Conservation (phyloP, 768 basidiomycete species). For the Boletus coccyginus region DNA sequence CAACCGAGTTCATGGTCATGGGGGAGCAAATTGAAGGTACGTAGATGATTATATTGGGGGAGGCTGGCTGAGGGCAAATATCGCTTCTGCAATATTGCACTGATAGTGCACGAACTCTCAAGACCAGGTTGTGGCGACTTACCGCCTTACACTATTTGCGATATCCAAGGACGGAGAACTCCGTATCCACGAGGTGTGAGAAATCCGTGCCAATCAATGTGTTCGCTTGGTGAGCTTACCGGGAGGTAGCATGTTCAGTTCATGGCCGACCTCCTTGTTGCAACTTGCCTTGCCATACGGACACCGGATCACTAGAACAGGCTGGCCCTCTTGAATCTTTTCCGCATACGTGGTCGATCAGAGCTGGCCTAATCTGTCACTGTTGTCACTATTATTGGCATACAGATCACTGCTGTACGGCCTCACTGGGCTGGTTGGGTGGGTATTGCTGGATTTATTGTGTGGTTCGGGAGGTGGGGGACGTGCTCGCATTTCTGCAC, state of each 20-base stretch:
- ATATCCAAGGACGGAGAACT: slow-evolving; percentile 32
- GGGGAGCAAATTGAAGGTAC: slow-evolving; percentile 22
- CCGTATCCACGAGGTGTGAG: slow-evolving; percentile 27
- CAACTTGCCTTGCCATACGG: slow-evolving; percentile 32
- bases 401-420: background rate
- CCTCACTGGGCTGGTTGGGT: background rate
- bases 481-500: slow-evolving; percentile 42
- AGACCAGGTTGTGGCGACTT: slow-evolving; percentile 28
- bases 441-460: slow-evolving; percentile 2
- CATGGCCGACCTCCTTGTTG: slow-evolving; percentile 30
- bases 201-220: background rate
- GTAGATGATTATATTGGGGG: background rate
- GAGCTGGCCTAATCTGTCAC: background rate
- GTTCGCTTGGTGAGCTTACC: slow-evolving; percentile 3
- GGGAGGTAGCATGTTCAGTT: slow-evolving; percentile 16
- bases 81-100: background rate
- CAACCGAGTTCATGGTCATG: slow-evolving; percentile 8
- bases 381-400: background rate
- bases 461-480: background rate
- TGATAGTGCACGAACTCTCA: slow-evolving; percentile 24
- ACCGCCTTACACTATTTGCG: slow-evolving; percentile 30
- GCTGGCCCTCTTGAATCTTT: background rate
- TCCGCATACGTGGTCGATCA: background rate
- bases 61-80: background rate
- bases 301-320: slow-evolving; percentile 25